Conservation (phyloP, 2,329 filamentous ascomycete species). For the Allantophomopsis lycopodina region DNA sequence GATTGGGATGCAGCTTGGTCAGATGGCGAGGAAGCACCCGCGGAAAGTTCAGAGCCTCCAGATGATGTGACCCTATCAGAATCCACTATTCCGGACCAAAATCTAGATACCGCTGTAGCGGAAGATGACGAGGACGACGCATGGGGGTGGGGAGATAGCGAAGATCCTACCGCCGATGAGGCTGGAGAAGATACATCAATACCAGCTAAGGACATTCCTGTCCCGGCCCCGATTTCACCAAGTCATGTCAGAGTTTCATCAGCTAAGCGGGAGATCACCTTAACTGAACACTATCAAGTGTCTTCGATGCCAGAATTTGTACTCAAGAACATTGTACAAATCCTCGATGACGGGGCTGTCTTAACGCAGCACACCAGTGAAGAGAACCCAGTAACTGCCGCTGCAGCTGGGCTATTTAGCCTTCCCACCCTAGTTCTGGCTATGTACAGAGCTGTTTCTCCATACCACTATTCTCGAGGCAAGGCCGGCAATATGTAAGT, state of each 20-base stretch:
- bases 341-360: slow-evolving; percentile 45
- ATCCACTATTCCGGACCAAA: slow-evolving; percentile 1
- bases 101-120: slow-evolving; percentile 9
- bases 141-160: slow-evolving; percentile 72
- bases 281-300: slow-evolving; percentile 78
- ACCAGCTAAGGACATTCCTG: background rate
- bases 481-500: slow-evolving; percentile 50
- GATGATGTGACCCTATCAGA: background rate
- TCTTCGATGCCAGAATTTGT: slow-evolving; percentile 78
- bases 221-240: background rate
- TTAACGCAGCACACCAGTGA: slow-evolving; percentile 34
- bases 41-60: background rate
- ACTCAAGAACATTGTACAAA: slow-evolving; percentile 46
- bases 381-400: slow-evolving; percentile 46
- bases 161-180: slow-evolving; percentile 10
- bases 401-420: slow-evolving; percentile 55
- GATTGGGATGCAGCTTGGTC: slow-evolving; percentile 78
- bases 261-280: slow-evolving; percentile 49
- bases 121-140: slow-evolving; percentile 29
- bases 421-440: slow-evolving; percentile 61
- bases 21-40: slow-evolving; percentile 40
- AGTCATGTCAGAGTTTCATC: slow-evolving; percentile 3
- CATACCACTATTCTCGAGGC: slow-evolving; percentile 55
- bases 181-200: background rate
- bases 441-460: slow-evolving; percentile 67